A percentile compares a stretch with the other conserved stretches of the same genome.
phyloP scores from a whole-genome alignment of 2,329 filamentous ascomycete genomes.

The Fusarium sp. region DNA sequence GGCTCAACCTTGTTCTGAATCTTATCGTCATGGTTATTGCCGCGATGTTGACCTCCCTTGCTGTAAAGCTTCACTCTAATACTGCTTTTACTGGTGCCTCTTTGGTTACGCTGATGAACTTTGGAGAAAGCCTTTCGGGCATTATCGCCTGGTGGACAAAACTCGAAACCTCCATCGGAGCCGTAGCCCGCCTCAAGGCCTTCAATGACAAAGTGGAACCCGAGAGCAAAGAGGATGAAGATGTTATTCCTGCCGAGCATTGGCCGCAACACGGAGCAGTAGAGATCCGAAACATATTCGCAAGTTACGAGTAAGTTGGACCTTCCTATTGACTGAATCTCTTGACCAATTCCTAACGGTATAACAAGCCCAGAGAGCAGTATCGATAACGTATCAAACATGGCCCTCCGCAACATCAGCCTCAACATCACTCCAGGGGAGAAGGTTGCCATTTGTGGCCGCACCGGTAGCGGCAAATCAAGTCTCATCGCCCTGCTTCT shows the following conservation, averaged over 20 bases:
- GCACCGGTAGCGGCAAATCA: constrained; percentile 58
- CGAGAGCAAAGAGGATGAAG: constrained; percentile 35
- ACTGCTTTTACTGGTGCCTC: constrained; percentile 53
- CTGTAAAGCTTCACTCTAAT: constrained; percentile 54
- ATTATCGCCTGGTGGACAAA: constrained; percentile 35
- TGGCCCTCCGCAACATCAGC: constrained; percentile 43
- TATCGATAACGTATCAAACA: background rate
- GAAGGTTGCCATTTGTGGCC: constrained; percentile 51
- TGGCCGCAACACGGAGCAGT: constrained; percentile 50
- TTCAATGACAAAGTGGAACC: constrained; percentile 39
- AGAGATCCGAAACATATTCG: constrained; percentile 46
- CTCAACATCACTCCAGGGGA: constrained; percentile 47
- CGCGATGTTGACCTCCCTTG: constrained; percentile 57
- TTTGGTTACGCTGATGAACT: constrained; percentile 52
- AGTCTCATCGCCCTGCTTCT: constrained; percentile 54
- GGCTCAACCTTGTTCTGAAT: constrained; percentile 64
- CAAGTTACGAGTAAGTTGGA: constrained; percentile 45
- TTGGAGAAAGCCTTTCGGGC: constrained; percentile 37
- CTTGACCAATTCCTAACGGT: background rate
- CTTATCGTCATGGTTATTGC: constrained; percentile 61
- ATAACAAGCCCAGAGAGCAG: no score
- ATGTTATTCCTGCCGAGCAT: constrained; percentile 21
- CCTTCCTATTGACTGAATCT: no score
- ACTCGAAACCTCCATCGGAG: constrained; percentile 40
- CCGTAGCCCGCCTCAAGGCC: constrained; percentile 33